Evolutionary conservation across 169 alveolate genomes (phyloP), one percentile per base, ranked within the genome.

Genomic region (Eimeria tenella): DNA sequence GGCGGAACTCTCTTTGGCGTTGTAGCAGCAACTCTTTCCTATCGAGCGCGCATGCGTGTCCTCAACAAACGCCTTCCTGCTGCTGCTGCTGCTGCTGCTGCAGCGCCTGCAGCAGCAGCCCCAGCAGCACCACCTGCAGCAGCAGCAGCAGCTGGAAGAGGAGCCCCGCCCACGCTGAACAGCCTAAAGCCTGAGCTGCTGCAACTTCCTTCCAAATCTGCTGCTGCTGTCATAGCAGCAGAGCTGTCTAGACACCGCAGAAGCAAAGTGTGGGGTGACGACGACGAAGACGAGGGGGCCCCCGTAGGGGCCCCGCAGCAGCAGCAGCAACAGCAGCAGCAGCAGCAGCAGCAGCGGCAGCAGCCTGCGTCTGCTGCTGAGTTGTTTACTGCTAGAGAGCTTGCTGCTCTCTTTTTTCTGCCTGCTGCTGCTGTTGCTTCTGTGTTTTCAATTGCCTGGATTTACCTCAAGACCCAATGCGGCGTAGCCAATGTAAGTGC

Each of bases 171-270:
- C n/a, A n/a, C n/a, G n/a, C n/a, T n/a, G n/a, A n/a, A n/a, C n/a
- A n/a, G n/a, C n/a, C n/a, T n/a, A n/a, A n/a, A n/a, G n/a, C n/a
- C n/a, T n/a, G n/a, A n/a, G n/a, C n/a, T n/a, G n/a, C n/a, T n/a
- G n/a, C n/a, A n/a, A n/a, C n/a, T n/a, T n/a, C n/a, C n/a, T n/a
- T n/a, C n/a, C n/a, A 25, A 5, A 19, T 70, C 49, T n/a, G 88
- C 88, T 21, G 52, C 88, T 4, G 49, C 88, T 55, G 52, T 79
- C 71, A 31, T 79, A 17, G 88, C 88, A 2, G 6, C 88, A 15
- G 88, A 79, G 52, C 88, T 79, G 63, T 50, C 88, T 23, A 79
- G 68, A 55, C 88, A 55, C 71, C 65, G 88, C n/a, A 19, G 53
- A 17, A 55, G 25, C 4, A 15, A 50, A 31, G 11, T 19, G 21